These are phyloP conservation scores for Spatholobus suberectus DNA, from an alignment of 306 rosid genomes.

Conservation along the genomic window DNA sequence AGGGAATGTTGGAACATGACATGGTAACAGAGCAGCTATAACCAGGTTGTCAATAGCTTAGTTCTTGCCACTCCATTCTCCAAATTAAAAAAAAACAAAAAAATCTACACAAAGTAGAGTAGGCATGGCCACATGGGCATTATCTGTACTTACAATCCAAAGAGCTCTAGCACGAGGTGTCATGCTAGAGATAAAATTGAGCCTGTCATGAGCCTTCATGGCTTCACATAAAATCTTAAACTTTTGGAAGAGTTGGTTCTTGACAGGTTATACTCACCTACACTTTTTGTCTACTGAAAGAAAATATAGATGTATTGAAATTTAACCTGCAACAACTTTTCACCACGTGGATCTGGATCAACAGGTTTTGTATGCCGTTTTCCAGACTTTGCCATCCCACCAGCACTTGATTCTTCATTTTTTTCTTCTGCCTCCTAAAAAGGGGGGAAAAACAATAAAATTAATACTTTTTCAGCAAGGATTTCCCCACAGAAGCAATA, in stretches of 20 bases:
- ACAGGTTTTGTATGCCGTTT: conserved; percentile 88
- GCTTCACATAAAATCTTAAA: conserved; percentile 11
- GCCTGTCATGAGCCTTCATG: not conserved
- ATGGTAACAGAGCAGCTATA: not conserved
- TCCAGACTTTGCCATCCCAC: conserved; percentile 79
- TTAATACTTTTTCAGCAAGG: conserved; percentile 29
- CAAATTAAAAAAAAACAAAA: not conserved
- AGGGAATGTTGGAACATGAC: not conserved
- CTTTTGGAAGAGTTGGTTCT: conserved; percentile 13
- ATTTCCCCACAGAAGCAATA: conserved; percentile 34
- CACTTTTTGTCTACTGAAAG: not conserved
- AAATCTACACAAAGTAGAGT: not conserved
- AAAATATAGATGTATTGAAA: conserved; percentile 26
- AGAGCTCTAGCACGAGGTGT: not conserved
- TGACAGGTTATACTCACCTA: conserved; percentile 5
- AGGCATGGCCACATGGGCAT: not conserved
- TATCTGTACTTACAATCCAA: not conserved
- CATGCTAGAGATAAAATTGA: not conserved
- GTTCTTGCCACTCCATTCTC: not conserved
- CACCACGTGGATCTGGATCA: conserved; percentile 92
- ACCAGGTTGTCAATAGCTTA: not conserved
- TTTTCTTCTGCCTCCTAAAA: conserved; percentile 92
- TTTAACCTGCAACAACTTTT: conserved; percentile 89
- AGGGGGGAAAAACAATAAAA: conserved; percentile 39
- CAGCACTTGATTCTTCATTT: conserved; percentile 75